These are phyloP conservation scores for Diacronema lutheri DNA, from an alignment of 78 protist species.

Conservation along the genomic window DNA sequence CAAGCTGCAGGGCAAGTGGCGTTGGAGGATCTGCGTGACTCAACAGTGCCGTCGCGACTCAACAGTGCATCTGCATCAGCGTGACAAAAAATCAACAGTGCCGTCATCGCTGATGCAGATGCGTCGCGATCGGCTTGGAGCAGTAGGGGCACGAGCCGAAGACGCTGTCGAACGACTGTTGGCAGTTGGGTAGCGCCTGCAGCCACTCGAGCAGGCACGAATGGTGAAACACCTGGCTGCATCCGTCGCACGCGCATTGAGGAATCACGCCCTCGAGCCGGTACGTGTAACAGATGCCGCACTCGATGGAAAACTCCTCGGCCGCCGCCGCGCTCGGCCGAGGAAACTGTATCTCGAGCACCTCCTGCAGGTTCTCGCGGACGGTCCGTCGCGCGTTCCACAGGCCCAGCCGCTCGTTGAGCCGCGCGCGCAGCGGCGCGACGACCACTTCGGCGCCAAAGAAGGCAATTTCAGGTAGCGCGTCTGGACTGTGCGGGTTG, in stretches of 20 bases:
- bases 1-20: too few species aligned
- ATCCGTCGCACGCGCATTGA: neutral
- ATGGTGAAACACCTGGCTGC: neutral
- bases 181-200: neutral
- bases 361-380: neutral
- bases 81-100: too few species aligned
- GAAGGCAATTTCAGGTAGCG: neutral
- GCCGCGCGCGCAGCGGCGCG: neutral
- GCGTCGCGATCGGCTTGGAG: neutral
- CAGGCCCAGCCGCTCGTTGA: neutral
- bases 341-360: neutral
- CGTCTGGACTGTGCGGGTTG: neutral
- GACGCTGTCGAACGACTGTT: neutral
- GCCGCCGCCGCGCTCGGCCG: neutral
- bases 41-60: too few species aligned
- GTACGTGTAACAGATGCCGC: constrained; percentile 12
- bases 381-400: neutral
- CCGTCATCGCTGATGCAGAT: too few species aligned
- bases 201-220: constrained; percentile 11
- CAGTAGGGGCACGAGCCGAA: constrained; percentile 8
- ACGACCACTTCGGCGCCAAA: neutral
- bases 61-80: too few species aligned
- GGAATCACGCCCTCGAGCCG: neutral
- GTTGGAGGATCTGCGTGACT: too few species aligned
- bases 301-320: neutral